Percentiles rank a stretch among this genome's conserved stretches.
phyloP scores from a whole-genome alignment of 495 filamentous ascomycete species.

The Penicillium nucicola region DNA sequence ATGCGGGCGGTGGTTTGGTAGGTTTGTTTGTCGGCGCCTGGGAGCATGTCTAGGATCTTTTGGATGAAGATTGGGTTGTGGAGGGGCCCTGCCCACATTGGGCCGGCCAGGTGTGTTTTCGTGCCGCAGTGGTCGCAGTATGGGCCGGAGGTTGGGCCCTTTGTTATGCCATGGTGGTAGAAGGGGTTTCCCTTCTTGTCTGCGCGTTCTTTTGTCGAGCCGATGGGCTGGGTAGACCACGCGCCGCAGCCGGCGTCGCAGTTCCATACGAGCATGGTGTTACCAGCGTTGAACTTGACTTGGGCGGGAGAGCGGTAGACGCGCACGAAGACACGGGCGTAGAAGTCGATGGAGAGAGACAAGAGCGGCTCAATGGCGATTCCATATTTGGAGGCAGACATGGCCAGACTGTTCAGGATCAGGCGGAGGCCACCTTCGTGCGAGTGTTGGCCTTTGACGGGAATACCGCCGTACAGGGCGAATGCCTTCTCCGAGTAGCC shows the following conservation, averaged over 20 bases:
- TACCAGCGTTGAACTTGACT: conserved; percentile 85
- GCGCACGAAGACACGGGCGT: conserved; percentile 85
- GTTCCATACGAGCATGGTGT: conserved; percentile 88
- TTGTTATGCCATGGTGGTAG: conserved; percentile 70
- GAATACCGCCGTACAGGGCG: conserved; percentile 84
- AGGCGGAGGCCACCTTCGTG: conserved; percentile 90
- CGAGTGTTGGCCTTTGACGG: conserved; percentile 74
- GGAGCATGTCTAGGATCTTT: conserved; percentile 65
- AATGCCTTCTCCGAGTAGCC: conserved; percentile 93
- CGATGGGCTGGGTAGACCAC: conserved; percentile 75
- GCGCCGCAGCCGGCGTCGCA: conserved; percentile 88
- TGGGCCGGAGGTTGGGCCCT: conserved; percentile 59
- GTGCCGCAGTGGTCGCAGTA: conserved; percentile 79
- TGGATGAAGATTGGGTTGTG: conserved; percentile 81
- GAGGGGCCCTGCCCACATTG: conserved; percentile 90
- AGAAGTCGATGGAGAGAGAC: conserved; percentile 93
- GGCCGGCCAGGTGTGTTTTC: conserved; percentile 83
- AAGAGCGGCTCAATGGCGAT: conserved; percentile 86
- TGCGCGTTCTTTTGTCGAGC: conserved; percentile 55
- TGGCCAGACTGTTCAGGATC: conserved; percentile 75
- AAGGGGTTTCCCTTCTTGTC: conserved; percentile 68
- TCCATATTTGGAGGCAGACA: conserved; percentile 80
- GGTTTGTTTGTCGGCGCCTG: conserved; percentile 53
- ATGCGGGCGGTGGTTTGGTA: conserved; percentile 80
- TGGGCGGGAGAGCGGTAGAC: conserved; percentile 71